Evolutionary conservation across 1,284 basidiomycete genomes (phyloP), one percentile per base, ranked within the genome.

Genomic region (Leccinum fuscescens): DNA sequence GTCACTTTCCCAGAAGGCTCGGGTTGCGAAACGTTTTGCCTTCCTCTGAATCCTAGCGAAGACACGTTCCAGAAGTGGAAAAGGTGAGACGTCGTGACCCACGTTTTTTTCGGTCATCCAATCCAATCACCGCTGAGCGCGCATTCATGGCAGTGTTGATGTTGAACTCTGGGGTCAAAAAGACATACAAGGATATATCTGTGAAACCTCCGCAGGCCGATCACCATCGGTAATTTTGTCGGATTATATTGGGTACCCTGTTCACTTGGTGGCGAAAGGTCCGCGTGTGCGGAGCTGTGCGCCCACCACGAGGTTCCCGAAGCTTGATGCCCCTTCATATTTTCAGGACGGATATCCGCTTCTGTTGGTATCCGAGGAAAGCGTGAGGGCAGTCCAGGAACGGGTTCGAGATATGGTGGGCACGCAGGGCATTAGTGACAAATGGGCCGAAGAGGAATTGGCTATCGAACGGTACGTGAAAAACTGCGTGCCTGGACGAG

Each of bases 291-390:
- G 89, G 8, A 62, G 63, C 1, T 82, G 83, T 62, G 75, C 73
- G 14, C 77, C 84, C 5, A 89, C 88, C 1, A 48, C 62, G 5
- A 74, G 76, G 11, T 86, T 85, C 66, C 87, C 89, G 1, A 68
- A 80, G 12, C 75, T 90, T 48, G 75, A 82, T 35, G 83, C 82
- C 14, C 80, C 77, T 14, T 75, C 83, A 5, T 74, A 79, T 59
- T 92, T 84, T 71, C 89, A 91, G 70, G 90, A 92, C 66, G 86
- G 82, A 55, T 92, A 84, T 68, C 89, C 90, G 0, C 68, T 92
- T 56, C 73, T 90, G 37, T 66, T 91, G 9, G 76, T 86, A 17
- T 86, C 85, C 37, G 81, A 85, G 67, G 89, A 90, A 74, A 89
- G 83, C 64, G 76, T 86, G 59, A 66, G 54, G 9, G 79, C 76